These are phyloP conservation scores for Dicorynia guianensis DNA, from an alignment of 306 rosid genomes.

Conservation along the genomic window DNA sequence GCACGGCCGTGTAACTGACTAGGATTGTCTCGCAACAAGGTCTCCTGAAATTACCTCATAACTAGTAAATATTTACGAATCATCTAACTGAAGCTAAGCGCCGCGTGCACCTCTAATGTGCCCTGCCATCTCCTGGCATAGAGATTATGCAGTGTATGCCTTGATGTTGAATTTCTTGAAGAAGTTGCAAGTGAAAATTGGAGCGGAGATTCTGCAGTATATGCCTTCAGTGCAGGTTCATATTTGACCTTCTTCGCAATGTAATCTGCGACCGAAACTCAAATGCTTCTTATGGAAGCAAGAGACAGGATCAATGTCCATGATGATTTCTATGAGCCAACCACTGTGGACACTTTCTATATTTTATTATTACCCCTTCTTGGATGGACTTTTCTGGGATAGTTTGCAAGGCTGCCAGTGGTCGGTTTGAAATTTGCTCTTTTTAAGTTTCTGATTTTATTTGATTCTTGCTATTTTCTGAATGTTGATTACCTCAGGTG, in stretches of 20 bases:
- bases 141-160: background rate
- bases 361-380: background rate
- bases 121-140: too few relatives aligned
- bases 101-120: too few relatives aligned
- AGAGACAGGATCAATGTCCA: background rate
- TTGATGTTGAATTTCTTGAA: constrained; percentile 68
- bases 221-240: constrained; percentile 68
- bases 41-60: too few relatives aligned
- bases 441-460: background rate
- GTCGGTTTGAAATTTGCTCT: background rate
- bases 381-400: constrained; percentile 15
- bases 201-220: constrained; percentile 65
- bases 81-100: too few relatives aligned
- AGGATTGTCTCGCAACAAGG: too few relatives aligned
- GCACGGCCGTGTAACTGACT: too few relatives aligned
- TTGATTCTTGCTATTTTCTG: background rate
- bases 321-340: background rate
- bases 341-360: background rate
- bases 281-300: constrained; percentile 19
- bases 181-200: constrained; percentile 71
- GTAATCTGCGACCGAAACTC: constrained; percentile 10
- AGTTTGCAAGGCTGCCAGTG: constrained; percentile 4
- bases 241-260: background rate
- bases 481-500: too few relatives aligned
- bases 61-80: too few relatives aligned